phyloP scores from a whole-genome alignment of 1,284 basidiomycete genomes.

The Bondarzewia mesenterica region DNA sequence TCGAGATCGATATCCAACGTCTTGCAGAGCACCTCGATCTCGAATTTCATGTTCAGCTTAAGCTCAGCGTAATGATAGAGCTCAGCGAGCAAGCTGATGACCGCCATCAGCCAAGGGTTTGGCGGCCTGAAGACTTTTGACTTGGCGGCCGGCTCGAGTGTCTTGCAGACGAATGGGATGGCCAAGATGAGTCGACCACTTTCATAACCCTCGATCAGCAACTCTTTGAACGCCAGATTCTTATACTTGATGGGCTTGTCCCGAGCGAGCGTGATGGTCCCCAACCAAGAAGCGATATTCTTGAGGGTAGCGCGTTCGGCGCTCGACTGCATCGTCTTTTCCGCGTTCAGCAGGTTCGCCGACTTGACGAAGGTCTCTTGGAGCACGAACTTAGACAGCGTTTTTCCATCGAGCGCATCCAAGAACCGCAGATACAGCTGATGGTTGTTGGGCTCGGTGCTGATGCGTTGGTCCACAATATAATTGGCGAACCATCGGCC shows the following conservation, averaged over 20 bases:
- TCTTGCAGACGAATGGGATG: slow-evolving; percentile 98
- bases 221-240: slow-evolving; percentile 93
- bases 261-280: slow-evolving; percentile 86
- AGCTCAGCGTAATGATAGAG: slow-evolving; percentile 96
- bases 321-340: slow-evolving; percentile 80
- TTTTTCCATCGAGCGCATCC: slow-evolving; percentile 67
- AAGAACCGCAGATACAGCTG: slow-evolving; percentile 91
- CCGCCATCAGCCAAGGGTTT: slow-evolving; percentile 98
- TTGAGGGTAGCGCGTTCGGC: slow-evolving; percentile 87
- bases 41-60: slow-evolving; percentile 96
- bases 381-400: slow-evolving; percentile 70
- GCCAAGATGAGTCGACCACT: slow-evolving; percentile 88
- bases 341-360: slow-evolving; percentile 81
- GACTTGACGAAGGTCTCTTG: slow-evolving; percentile 94
- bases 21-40: slow-evolving; percentile 97
- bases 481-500: slow-evolving; percentile 98
- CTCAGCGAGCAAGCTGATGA: slow-evolving; percentile 87
- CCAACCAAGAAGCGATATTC: slow-evolving; percentile 95
- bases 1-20: slow-evolving; percentile 85
- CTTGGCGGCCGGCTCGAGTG: slow-evolving; percentile 84
- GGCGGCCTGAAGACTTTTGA: slow-evolving; percentile 93
- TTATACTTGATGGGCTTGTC: slow-evolving; percentile 91
- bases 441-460: slow-evolving; percentile 97
- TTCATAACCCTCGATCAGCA: slow-evolving; percentile 94
- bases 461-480: slow-evolving; percentile 92